These are phyloP conservation scores for Cyclaneusma minus DNA, from an alignment of 2,329 filamentous ascomycete species.

Conservation along the genomic window DNA sequence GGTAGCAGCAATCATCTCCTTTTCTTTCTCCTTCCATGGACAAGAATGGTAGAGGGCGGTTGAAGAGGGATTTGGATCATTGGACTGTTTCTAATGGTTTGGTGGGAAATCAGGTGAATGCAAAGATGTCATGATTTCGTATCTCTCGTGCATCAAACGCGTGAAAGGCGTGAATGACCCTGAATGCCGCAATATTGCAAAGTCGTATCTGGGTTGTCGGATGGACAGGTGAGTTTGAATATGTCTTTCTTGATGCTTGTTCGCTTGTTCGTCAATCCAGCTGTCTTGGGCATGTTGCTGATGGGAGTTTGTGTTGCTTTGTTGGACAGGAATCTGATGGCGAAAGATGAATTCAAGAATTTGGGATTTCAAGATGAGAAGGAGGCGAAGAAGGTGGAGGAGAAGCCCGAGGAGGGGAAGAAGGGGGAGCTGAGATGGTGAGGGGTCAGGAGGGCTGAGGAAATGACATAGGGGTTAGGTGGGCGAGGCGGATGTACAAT, in stretches of 20 bases:
- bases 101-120: slow-evolving; percentile 83
- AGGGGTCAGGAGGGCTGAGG: slow-evolving; percentile 4
- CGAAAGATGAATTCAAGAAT: slow-evolving; percentile 87
- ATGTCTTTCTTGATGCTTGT: neutral
- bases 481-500: slow-evolving; percentile 1
- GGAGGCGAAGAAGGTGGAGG: slow-evolving; percentile 10
- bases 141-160: slow-evolving; percentile 76
- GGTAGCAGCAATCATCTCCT: neutral
- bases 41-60: neutral
- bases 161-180: slow-evolving; percentile 73
- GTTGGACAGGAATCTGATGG: slow-evolving; percentile 70
- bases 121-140: slow-evolving; percentile 72
- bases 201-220: slow-evolving; percentile 75
- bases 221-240: slow-evolving; percentile 68
- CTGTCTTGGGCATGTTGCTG: slow-evolving; percentile 1
- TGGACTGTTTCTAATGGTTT: too few relatives aligned
- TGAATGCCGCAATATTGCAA: slow-evolving; percentile 72
- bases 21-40: slow-evolving; percentile 1
- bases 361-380: slow-evolving; percentile 51
- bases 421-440: slow-evolving; percentile 22
- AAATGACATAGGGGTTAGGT: neutral
- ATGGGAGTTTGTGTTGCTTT: too few relatives aligned
- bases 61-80: neutral
- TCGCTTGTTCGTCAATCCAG: slow-evolving; percentile 1
- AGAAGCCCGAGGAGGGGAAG: slow-evolving; percentile 15